Evolutionary conservation across 352 stramenopile species (phyloP).

Genomic region (Globisporangium sylvaticum): DNA sequence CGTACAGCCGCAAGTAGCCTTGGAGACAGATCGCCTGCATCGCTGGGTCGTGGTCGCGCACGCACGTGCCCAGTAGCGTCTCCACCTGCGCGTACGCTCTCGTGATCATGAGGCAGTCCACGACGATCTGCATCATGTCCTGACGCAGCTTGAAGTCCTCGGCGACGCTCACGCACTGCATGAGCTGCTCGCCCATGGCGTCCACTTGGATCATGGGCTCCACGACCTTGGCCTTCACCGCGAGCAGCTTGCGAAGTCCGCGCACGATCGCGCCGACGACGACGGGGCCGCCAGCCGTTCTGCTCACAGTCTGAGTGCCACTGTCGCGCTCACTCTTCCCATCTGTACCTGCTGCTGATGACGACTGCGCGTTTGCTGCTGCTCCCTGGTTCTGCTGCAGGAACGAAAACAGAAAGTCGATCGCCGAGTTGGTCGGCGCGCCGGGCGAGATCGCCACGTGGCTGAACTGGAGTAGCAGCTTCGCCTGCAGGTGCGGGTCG

Average conservation of each 20-base stretch:
- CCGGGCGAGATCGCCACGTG: slow-evolving; percentile 35
- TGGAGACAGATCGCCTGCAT: slow-evolving; percentile 55
- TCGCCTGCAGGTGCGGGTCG: slow-evolving; percentile 60
- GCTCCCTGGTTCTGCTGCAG: slow-evolving; percentile 54
- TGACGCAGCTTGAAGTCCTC: slow-evolving; percentile 74
- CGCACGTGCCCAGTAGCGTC: slow-evolving; percentile 40
- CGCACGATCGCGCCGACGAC: slow-evolving; percentile 68
- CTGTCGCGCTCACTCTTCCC: slow-evolving; percentile 8
- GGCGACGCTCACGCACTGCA: slow-evolving; percentile 66
- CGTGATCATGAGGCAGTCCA: slow-evolving; percentile 58
- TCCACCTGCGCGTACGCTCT: slow-evolving; percentile 36
- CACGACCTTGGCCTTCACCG: slow-evolving; percentile 58
- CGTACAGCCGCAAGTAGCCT: slow-evolving; percentile 48
- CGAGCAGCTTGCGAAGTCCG: slow-evolving; percentile 48
- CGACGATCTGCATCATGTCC: slow-evolving; percentile 69
- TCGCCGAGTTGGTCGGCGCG: slow-evolving; percentile 48
- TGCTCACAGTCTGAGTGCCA: slow-evolving; percentile 6
- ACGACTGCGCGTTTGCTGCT: neutral
- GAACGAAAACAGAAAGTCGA: slow-evolving; percentile 83
- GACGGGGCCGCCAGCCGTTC: slow-evolving; percentile 32
- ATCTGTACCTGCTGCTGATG: slow-evolving; percentile 15
- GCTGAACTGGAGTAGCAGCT: slow-evolving; percentile 60
- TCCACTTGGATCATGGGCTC: slow-evolving; percentile 81
- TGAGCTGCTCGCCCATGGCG: slow-evolving; percentile 74
- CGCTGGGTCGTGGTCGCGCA: slow-evolving; percentile 50